Evolutionary conservation across 2,329 filamentous ascomycete species (phyloP).

Genomic region (Fusarium siculi): DNA sequence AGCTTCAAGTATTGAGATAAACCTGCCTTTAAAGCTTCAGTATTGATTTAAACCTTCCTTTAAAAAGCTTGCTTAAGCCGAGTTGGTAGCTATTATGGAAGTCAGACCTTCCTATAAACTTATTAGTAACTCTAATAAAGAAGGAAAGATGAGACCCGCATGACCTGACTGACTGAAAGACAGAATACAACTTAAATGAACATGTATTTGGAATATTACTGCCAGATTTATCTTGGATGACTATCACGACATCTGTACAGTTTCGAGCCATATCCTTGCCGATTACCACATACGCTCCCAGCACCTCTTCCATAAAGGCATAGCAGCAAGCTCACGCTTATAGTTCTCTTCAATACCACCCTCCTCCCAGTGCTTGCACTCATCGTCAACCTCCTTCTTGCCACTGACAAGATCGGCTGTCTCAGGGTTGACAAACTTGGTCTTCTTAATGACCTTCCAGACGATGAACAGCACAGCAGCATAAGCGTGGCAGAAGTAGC

Average conservation of each 20-base stretch:
- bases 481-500: constrained; percentile 65
- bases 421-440: constrained; percentile 52
- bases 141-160: too few species aligned
- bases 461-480: constrained; percentile 65
- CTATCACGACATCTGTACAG: background rate
- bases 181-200: background rate
- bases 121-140: too few species aligned
- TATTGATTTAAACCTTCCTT: too few species aligned
- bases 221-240: background rate
- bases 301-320: constrained; percentile 49
- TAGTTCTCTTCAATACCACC: constrained; percentile 59
- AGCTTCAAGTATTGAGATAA: too few species aligned
- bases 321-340: constrained; percentile 48
- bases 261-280: background rate
- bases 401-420: constrained; percentile 56
- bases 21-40: too few species aligned
- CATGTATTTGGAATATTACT: constrained; percentile 4
- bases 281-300: constrained; percentile 55
- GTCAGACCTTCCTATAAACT: too few species aligned
- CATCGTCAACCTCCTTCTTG: constrained; percentile 72
- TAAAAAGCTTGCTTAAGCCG: too few species aligned
- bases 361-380: constrained; percentile 57
- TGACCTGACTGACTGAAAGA: background rate
- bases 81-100: too few species aligned
- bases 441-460: constrained; percentile 55